These are phyloP conservation scores for Acmispon strigosus DNA, from an alignment of 306 rosid species.

Conservation along the genomic window DNA sequence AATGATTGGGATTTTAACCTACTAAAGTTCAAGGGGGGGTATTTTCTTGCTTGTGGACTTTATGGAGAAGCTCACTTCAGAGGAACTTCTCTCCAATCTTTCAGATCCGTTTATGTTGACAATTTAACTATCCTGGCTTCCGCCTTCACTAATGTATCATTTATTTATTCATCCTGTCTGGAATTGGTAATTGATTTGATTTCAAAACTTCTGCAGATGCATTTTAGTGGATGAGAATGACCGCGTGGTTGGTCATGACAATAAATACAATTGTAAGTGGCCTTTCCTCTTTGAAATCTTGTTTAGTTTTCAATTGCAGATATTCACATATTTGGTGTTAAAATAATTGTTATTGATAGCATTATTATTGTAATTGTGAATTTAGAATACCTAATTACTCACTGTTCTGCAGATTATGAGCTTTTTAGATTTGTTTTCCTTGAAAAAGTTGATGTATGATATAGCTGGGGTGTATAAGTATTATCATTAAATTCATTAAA, in stretches of 20 bases:
- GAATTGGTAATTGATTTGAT: constrained; percentile 6
- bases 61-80: not conserved
- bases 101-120: not conserved
- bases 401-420: not conserved
- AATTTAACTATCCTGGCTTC: not conserved
- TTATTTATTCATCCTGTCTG: constrained; percentile 4
- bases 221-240: constrained; percentile 98
- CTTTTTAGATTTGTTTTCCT: not conserved
- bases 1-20: not conserved
- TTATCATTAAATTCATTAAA: not conserved
- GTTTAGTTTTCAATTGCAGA: not conserved
- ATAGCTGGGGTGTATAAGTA: not conserved
- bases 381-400: not conserved
- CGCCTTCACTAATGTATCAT: not conserved
- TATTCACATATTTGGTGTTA: too few species aligned
- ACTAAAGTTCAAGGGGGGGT: not conserved
- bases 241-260: constrained; percentile 82
- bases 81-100: not conserved
- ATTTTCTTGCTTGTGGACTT: not conserved
- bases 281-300: not conserved
- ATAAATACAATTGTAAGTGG: constrained; percentile 89
- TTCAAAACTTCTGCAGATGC: constrained; percentile 54
- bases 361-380: too few species aligned
- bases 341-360: too few species aligned
- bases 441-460: not conserved